A percentile compares a stretch with the other conserved stretches of the same genome.
phyloP scores from a whole-genome alignment of 2,329 filamentous ascomycete genomes.

The Fusarium illudens region DNA sequence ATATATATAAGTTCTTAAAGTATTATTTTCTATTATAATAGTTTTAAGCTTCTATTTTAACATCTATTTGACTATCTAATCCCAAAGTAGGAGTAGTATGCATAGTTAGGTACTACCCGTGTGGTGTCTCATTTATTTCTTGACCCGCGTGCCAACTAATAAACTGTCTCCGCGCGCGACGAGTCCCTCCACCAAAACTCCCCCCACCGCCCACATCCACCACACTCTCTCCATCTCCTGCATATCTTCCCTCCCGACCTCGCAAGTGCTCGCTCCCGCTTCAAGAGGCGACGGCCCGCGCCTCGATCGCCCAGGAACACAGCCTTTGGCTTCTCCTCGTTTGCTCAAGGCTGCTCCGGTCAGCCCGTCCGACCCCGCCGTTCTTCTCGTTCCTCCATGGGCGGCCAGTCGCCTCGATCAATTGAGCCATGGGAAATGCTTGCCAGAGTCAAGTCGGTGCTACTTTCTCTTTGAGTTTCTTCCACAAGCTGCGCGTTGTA shows the following conservation, averaged over 20 bases:
- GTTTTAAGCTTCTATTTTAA: too few relatives aligned
- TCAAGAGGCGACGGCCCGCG: slow-evolving; percentile 35
- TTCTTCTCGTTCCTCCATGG: slow-evolving; percentile 50
- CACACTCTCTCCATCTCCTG: slow-evolving; percentile 35
- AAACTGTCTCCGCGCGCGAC: slow-evolving; percentile 16
- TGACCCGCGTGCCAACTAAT: too few relatives aligned
- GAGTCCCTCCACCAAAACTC: slow-evolving; percentile 34
- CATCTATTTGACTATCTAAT: too few relatives aligned
- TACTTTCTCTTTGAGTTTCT: slow-evolving; percentile 27
- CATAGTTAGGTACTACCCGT: too few relatives aligned
- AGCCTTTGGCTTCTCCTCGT: slow-evolving; percentile 16
- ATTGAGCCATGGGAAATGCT: slow-evolving; percentile 60
- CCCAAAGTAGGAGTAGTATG: too few relatives aligned
- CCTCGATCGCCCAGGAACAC: slow-evolving; percentile 23
- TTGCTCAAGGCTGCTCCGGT: slow-evolving; percentile 31
- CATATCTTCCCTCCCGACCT: slow-evolving; percentile 34
- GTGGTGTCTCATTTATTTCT: too few relatives aligned
- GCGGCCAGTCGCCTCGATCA: slow-evolving; percentile 51
- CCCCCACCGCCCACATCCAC: slow-evolving; percentile 41
- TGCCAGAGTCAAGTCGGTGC: slow-evolving; percentile 55
- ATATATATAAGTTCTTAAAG: too few relatives aligned
- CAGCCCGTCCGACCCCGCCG: slow-evolving; percentile 33
- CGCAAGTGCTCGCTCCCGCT: slow-evolving; percentile 23
- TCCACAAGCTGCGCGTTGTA: slow-evolving; percentile 10
- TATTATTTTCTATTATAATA: too few relatives aligned